Conservation (phyloP, 768 basidiomycete genomes). For the Auriscalpium orientale region DNA sequence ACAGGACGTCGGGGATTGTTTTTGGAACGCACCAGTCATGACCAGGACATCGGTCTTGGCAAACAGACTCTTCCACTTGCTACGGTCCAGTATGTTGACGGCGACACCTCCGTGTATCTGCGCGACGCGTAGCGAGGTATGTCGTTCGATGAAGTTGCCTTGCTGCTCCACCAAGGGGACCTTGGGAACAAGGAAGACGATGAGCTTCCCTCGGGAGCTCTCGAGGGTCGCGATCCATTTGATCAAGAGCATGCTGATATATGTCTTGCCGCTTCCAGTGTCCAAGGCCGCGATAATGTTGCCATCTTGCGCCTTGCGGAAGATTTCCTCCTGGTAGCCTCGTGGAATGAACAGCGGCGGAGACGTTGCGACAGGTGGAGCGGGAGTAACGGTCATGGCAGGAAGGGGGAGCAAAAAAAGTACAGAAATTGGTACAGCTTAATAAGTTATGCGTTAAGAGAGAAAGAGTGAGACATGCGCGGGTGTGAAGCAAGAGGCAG, state of each 20-base stretch:
- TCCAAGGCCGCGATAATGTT: constrained; percentile 55
- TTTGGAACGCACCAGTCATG: constrained; percentile 58
- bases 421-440: no score
- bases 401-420: no score
- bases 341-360: constrained; percentile 28
- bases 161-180: constrained; percentile 85
- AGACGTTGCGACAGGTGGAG: background rate
- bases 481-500: no score
- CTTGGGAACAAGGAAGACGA: constrained; percentile 80
- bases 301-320: constrained; percentile 38
- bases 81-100: constrained; percentile 61
- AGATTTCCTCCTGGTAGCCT: constrained; percentile 51
- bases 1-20: background rate
- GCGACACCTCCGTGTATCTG: constrained; percentile 66
- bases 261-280: constrained; percentile 56
- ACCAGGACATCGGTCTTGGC: constrained; percentile 67
- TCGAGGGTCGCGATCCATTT: constrained; percentile 61
- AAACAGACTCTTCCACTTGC: constrained; percentile 59
- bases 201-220: constrained; percentile 44
- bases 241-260: constrained; percentile 57
- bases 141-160: constrained; percentile 51
- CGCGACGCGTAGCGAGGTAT: constrained; percentile 59
- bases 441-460: no score
- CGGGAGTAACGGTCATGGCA: background rate
- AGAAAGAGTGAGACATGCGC: no score